Base-by-base conservation (phyloP, 345 rosid genomes). In the Aquilaria malaccensis region DNA sequence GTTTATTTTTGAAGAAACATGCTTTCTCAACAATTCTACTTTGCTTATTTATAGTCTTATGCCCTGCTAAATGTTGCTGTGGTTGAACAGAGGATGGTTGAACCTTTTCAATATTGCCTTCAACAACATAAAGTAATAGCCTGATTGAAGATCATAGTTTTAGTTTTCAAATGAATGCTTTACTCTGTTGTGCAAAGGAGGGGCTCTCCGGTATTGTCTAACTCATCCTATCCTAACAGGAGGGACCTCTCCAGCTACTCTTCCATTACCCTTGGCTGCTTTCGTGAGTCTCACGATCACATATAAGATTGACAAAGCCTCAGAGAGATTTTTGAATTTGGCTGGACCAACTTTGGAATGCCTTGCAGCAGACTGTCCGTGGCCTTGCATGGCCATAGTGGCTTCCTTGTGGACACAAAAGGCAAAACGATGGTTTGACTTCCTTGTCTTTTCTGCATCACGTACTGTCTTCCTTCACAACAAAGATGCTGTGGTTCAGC, bases 381-480 rank as follows among this genome's bases (percentile, higher is more conserved):
- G 99, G 99, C 99, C 99, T 60, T 88, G 95, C 84, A 82, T 91
- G 97, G 96, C 99, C 11, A 86, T 94, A 29, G 85, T 94, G 67
- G 79, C 93, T 56, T 85, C 99, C 29, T 66, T 94, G 30, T 94
- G 97, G 99, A 81, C 96, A 54, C 99, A 90, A 79, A 91, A 94
- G 80, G 99, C 91, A 10, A 94, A 79, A 76, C 95, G 96, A 43
- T 94, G 99, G 99, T 86, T 86, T 50, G 99, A 88, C 72, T 91
- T 83, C 70, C 91, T 94, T 53, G 83, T 85, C 60, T 94, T 94
- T 70, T 88, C 91, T 72, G 97, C 99, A n/a, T 91, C 97, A 31
- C 86, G 95, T 32, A 88, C 99, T 2, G 93, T 88, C 75, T 94
- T 94, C 77, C 89, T 91, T 68, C 99, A 94, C 65, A 81, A 80